Evolutionary conservation across 768 basidiomycete genomes (phyloP).

Genomic region (Fistulinella prunicolor): DNA sequence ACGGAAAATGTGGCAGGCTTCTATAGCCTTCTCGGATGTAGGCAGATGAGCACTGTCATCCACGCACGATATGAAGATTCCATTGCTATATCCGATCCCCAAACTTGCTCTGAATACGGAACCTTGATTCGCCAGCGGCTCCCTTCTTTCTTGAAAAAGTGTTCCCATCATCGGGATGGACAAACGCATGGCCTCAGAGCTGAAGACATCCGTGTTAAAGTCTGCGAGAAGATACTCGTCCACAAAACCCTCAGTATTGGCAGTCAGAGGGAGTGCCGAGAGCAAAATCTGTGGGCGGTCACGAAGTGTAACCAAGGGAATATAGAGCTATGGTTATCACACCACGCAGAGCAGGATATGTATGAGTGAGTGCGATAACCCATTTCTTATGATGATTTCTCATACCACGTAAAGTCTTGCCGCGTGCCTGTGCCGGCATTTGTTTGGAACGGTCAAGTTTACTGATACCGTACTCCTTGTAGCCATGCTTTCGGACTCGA

Average conservation of each 20-base stretch:
- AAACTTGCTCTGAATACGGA: constrained; percentile 45
- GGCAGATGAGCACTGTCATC: constrained; percentile 64
- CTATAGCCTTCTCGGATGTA: constrained; percentile 71
- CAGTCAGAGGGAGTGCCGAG: constrained; percentile 40
- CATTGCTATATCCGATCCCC: constrained; percentile 44
- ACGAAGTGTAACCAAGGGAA: constrained; percentile 45
- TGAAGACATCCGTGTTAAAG: constrained; percentile 63
- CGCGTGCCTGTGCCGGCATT: constrained; percentile 67
- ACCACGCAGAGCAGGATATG: constrained; percentile 70
- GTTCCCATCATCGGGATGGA: constrained; percentile 57
- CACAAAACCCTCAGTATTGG: constrained; percentile 56
- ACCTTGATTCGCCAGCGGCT: constrained; percentile 70
- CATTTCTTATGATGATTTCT: background rate
- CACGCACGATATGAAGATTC: constrained; percentile 66
- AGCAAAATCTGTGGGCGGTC: constrained; percentile 66
- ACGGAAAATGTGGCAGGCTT: constrained; percentile 46
- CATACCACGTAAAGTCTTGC: constrained; percentile 57
- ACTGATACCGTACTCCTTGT: constrained; percentile 86
- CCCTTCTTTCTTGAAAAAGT: constrained; percentile 85
- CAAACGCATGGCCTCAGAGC: constrained; percentile 52
- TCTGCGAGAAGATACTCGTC: constrained; percentile 59
- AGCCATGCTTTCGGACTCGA: constrained; percentile 86
- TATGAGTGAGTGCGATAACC: constrained; percentile 73
- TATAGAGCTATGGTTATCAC: constrained; percentile 70
- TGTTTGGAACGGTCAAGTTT: constrained; percentile 71